phyloP scores from a whole-genome alignment of 768 basidiomycete genomes.

The Mycena kentingensis region DNA sequence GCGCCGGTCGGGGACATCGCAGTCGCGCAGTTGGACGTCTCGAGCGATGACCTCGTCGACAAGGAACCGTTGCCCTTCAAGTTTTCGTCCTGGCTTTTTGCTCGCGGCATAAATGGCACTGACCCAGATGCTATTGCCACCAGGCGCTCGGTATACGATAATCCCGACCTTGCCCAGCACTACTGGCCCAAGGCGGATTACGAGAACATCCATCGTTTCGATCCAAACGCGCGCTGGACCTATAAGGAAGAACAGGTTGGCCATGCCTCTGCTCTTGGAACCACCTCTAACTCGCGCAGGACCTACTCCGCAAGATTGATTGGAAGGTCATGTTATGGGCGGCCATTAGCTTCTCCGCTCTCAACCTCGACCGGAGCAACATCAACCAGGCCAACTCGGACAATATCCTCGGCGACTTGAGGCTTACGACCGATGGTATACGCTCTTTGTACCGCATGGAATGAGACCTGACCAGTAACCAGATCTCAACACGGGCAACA shows the following conservation, averaged over 20 bases:
- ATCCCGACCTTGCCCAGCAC: slow-evolving; percentile 45
- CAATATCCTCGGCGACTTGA: slow-evolving; percentile 57
- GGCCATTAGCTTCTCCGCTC: slow-evolving; percentile 56
- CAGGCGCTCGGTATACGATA: slow-evolving; percentile 54
- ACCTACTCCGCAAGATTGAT: slow-evolving; percentile 56
- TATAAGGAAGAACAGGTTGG: slow-evolving; percentile 51
- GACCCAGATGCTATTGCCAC: slow-evolving; percentile 48
- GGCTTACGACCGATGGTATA: slow-evolving; percentile 49
- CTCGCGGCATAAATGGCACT: slow-evolving; percentile 23
- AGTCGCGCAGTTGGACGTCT: background rate
- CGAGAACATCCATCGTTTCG: slow-evolving; percentile 60
- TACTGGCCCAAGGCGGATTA: slow-evolving; percentile 54
- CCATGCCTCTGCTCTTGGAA: background rate
- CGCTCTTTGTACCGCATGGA: background rate
- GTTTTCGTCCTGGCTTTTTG: slow-evolving; percentile 37
- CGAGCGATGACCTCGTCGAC: slow-evolving; percentile 36
- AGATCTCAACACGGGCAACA: slow-evolving; percentile 63
- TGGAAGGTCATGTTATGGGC: slow-evolving; percentile 64
- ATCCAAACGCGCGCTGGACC: slow-evolving; percentile 61
- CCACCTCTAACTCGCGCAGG: slow-evolving; percentile 30
- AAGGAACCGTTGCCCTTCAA: slow-evolving; percentile 39
- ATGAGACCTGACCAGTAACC: background rate
- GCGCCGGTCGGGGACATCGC: slow-evolving; percentile 18
- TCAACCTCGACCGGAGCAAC: slow-evolving; percentile 57
- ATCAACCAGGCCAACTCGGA: slow-evolving; percentile 59